Percentiles rank a stretch among this genome's conserved stretches.
Conservation (phyloP, 2,329 filamentous ascomycete species). For the Fusarium sp. region DNA sequence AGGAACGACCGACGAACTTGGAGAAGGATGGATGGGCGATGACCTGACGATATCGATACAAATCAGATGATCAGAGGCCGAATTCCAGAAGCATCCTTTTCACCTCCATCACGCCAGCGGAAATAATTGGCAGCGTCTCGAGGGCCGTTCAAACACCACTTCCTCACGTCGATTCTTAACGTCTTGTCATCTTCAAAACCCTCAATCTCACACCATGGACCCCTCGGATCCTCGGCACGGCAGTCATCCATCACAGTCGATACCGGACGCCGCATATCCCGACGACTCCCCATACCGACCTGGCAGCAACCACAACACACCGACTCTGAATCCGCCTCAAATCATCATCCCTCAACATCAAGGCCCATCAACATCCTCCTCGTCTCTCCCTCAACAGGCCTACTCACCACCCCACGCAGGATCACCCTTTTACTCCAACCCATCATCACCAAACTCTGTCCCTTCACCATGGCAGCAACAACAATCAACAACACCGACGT, state of each 20-base stretch:
- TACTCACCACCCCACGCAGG: slow-evolving; percentile 26
- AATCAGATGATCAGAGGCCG: background rate
- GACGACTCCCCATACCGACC: slow-evolving; percentile 46
- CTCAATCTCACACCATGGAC: slow-evolving; percentile 27
- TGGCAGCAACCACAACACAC: background rate
- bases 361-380: slow-evolving; percentile 13
- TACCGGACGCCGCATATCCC: slow-evolving; percentile 47
- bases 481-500: background rate
- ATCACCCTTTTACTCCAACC: slow-evolving; percentile 24
- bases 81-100: background rate
- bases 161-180: background rate
- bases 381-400: slow-evolving; percentile 7
- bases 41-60: background rate
- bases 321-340: slow-evolving; percentile 12
- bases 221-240: slow-evolving; percentile 24
- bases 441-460: background rate
- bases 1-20: background rate
- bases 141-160: background rate
- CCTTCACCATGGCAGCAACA: slow-evolving; percentile 28
- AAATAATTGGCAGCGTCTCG: background rate
- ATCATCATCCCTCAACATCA: slow-evolving; percentile 5
- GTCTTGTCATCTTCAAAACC: background rate
- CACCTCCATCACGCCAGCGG: background rate
- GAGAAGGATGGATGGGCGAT: background rate
- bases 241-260: slow-evolving; percentile 46